Evolutionary conservation across 1,139 yeast species (phyloP).

Genomic region (Taiozyma onychis): DNA sequence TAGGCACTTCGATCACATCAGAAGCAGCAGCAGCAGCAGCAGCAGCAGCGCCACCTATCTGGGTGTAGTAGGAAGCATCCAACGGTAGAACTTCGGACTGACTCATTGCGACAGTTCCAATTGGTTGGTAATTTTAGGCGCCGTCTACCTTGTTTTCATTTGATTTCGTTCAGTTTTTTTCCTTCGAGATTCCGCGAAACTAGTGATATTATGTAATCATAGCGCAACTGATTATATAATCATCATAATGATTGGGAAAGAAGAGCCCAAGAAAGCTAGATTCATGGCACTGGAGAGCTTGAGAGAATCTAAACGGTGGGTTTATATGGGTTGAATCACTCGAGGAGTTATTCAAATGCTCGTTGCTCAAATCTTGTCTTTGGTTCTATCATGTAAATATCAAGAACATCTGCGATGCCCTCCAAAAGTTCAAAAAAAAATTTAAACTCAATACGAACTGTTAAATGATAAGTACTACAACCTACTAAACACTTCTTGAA

Average conservation of each 20-base stretch:
- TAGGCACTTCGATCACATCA: conserved; percentile 52
- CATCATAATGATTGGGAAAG: background rate
- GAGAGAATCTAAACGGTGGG: background rate
- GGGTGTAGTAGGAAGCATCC: conserved; percentile 15
- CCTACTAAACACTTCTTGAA: background rate
- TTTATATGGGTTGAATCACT: background rate
- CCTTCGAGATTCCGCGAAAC: background rate
- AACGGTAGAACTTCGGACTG: conserved; percentile 5
- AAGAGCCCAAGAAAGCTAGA: background rate
- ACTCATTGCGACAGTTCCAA: background rate
- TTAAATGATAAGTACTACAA: background rate
- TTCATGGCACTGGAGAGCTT: background rate
- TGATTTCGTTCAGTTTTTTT: background rate
- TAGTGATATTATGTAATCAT: background rate
- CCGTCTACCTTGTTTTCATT: background rate
- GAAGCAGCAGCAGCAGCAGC: background rate
- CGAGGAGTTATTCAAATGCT: background rate
- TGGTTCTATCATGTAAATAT: background rate
- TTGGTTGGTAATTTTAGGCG: background rate
- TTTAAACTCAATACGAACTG: background rate
- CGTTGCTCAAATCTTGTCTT: background rate
- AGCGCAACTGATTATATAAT: background rate
- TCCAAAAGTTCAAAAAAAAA: background rate
- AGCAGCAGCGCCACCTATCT: background rate
- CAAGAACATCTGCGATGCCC: background rate